These are phyloP conservation scores for Aspergillus pseudoviridinutans DNA, from an alignment of 2,329 filamentous ascomycete genomes.

Conservation along the genomic window DNA sequence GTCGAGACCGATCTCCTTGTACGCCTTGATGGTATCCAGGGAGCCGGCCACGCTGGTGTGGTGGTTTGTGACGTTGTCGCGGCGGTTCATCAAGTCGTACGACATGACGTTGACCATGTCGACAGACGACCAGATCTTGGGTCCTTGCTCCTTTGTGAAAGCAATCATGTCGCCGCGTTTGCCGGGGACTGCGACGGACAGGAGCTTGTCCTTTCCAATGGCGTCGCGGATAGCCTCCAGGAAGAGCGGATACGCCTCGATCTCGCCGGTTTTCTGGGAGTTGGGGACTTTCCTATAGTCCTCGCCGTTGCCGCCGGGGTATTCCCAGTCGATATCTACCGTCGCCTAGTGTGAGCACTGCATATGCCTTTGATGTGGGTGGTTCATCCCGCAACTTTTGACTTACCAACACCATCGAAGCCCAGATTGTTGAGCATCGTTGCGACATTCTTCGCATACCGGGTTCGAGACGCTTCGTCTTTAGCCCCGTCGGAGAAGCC, in stretches of 20 bases:
- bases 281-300: slow-evolving; percentile 65
- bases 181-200: slow-evolving; percentile 66
- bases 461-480: slow-evolving; percentile 48
- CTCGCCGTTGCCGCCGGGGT: slow-evolving; percentile 60
- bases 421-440: slow-evolving; percentile 59
- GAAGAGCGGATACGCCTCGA: slow-evolving; percentile 59
- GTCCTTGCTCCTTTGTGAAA: slow-evolving; percentile 55
- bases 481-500: slow-evolving; percentile 59
- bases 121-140: slow-evolving; percentile 56
- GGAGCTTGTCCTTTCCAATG: slow-evolving; percentile 55
- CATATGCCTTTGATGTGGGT: background rate
- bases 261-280: slow-evolving; percentile 54
- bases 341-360: slow-evolving; percentile 13
- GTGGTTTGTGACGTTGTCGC: slow-evolving; percentile 61
- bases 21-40: slow-evolving; percentile 53
- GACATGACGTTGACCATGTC: slow-evolving; percentile 70
- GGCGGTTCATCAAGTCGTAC: slow-evolving; percentile 69
- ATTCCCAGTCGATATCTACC: slow-evolving; percentile 65
- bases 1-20: slow-evolving; percentile 55
- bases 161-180: slow-evolving; percentile 63
- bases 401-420: slow-evolving; percentile 61
- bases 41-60: slow-evolving; percentile 61
- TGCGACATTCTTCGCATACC: slow-evolving; percentile 62
- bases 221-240: slow-evolving; percentile 55
- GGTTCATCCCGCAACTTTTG: background rate